Evolutionary conservation across 306 rosid genomes (phyloP).

Genomic region (Dryas alaskensis): DNA sequence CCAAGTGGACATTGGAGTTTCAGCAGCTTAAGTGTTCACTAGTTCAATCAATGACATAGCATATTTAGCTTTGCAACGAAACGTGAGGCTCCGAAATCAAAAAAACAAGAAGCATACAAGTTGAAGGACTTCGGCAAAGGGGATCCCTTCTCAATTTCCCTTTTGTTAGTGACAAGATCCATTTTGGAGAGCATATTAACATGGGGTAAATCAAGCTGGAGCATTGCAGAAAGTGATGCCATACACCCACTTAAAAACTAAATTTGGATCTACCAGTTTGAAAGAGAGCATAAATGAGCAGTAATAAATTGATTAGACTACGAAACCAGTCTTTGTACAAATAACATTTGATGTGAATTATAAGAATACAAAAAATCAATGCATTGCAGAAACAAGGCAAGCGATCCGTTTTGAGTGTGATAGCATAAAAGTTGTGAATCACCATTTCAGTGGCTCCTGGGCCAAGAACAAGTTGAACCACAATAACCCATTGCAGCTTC

Average conservation of each 20-base stretch:
- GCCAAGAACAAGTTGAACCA: constrained; percentile 17
- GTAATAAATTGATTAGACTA: not conserved
- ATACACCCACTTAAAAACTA: too few species aligned
- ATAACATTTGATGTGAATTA: not conserved
- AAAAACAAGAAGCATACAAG: too few species aligned
- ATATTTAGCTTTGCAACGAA: constrained; percentile 56
- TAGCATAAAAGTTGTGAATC: not conserved
- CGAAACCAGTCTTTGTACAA: not conserved
- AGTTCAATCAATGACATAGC: constrained; percentile 56
- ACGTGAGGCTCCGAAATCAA: too few species aligned
- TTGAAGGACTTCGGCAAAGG: too few species aligned
- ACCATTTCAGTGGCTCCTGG: constrained; percentile 32
- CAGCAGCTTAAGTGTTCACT: constrained; percentile 28
- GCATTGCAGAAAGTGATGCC: too few species aligned
- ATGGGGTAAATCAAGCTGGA: too few species aligned
- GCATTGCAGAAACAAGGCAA: constrained; percentile 22
- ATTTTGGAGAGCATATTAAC: too few species aligned
- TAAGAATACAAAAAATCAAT: not conserved
- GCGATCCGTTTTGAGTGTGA: not conserved
- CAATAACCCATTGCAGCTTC: constrained; percentile 13
- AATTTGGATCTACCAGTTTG: too few species aligned
- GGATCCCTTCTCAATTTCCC: too few species aligned
- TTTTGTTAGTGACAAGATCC: too few species aligned
- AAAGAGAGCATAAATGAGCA: too few species aligned
- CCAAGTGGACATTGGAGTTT: not conserved